A percentile compares a stretch with the other conserved stretches of the same genome.
Evolutionary conservation across 2,329 filamentous ascomycete species (phyloP).

Genomic region (Penicillium sp.): DNA sequence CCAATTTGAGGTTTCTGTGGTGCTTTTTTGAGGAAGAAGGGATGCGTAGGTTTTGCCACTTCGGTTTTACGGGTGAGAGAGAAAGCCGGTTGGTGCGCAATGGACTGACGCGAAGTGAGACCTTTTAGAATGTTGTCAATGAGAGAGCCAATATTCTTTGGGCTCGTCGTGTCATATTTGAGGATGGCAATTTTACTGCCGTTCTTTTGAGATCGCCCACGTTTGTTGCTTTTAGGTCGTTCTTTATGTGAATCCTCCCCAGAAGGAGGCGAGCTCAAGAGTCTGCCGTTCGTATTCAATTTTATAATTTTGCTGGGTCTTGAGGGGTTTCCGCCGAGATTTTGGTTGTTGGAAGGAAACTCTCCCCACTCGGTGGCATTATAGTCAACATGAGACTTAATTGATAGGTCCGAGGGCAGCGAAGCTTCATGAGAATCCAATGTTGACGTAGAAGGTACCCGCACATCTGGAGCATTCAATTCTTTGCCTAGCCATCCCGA

Average conservation of each 20-base stretch:
- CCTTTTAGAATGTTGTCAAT: constrained; percentile 59
- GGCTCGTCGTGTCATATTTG: constrained; percentile 52
- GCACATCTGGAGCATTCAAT: not conserved
- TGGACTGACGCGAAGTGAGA: not conserved
- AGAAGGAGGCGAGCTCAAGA: constrained; percentile 36
- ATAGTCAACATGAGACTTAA: not conserved
- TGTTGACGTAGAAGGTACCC: not conserved
- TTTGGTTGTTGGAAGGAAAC: not conserved
- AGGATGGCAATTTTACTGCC: constrained; percentile 47
- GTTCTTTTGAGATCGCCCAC: constrained; percentile 30
- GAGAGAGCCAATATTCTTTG: constrained; percentile 49
- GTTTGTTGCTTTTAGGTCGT: constrained; percentile 23
- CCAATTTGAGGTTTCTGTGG: constrained; percentile 20
- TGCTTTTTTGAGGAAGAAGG: constrained; percentile 61
- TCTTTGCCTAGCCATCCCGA: constrained; percentile 15
- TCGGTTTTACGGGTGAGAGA: constrained; percentile 14
- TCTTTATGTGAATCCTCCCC: constrained; percentile 18
- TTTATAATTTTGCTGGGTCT: constrained; percentile 40
- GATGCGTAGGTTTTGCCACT: constrained; percentile 53
- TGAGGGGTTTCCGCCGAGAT: not conserved
- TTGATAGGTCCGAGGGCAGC: not conserved
- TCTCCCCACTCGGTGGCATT: not conserved
- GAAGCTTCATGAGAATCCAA: not conserved
- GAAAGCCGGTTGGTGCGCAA: not conserved
- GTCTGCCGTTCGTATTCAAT: constrained; percentile 41